Evolutionary conservation across 2,329 filamentous ascomycete species (phyloP).

Genomic region (Ceratocystis huliohia): DNA sequence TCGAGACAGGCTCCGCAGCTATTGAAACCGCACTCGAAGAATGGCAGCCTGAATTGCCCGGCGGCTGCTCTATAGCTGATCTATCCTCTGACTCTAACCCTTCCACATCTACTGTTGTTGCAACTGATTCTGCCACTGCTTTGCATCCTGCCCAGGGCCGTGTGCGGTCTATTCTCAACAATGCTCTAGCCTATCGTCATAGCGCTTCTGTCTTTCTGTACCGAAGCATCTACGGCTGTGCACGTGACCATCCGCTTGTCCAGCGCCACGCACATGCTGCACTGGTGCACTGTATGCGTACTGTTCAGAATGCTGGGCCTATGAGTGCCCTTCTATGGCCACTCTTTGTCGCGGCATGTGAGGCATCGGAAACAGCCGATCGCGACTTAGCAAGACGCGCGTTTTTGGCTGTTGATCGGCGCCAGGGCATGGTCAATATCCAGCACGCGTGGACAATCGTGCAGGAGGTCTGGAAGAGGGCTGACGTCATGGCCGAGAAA

Average conservation of each 20-base stretch:
- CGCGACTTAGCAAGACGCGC: slow-evolving; percentile 38
- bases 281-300: slow-evolving; percentile 42
- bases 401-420: slow-evolving; percentile 40
- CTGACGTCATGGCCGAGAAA: slow-evolving; percentile 30
- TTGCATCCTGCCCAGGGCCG: slow-evolving; percentile 28
- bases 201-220: slow-evolving; percentile 47
- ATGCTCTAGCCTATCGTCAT: slow-evolving; percentile 48
- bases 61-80: slow-evolving; percentile 27
- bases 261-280: slow-evolving; percentile 41
- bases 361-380: slow-evolving; percentile 40
- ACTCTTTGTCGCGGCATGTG: slow-evolving; percentile 52
- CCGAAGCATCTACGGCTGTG: slow-evolving; percentile 39
- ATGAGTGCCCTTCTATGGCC: slow-evolving; percentile 55
- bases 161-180: slow-evolving; percentile 45
- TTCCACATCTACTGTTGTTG: not conserved
- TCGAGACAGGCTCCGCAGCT: slow-evolving; percentile 39
- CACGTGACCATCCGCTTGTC: slow-evolving; percentile 37
- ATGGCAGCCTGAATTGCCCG: slow-evolving; percentile 42
- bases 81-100: slow-evolving; percentile 14
- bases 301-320: slow-evolving; percentile 43
- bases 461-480: slow-evolving; percentile 47
- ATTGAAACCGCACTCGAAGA: slow-evolving; percentile 43
- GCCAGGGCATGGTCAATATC: slow-evolving; percentile 56
- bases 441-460: slow-evolving; percentile 48
- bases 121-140: slow-evolving; percentile 13